A percentile compares a stretch with the other conserved stretches of the same genome.
Conservation (phyloP, 2,329 filamentous ascomycete genomes). For the Trichothecium sympodiale region DNA sequence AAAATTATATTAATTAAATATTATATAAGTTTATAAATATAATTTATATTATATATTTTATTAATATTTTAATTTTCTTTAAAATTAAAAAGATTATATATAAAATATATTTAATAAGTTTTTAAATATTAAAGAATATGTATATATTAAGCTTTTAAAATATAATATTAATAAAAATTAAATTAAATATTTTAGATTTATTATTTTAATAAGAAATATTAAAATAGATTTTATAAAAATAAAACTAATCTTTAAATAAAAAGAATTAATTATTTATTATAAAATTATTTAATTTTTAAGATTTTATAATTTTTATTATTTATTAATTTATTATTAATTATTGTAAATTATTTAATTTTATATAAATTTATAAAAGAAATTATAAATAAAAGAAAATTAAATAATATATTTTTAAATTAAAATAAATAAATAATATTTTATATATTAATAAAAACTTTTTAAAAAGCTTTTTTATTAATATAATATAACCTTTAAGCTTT, state of each 20-base stretch:
- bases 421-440: not conserved
- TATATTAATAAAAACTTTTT: not conserved
- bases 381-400: not conserved
- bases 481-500: too few species aligned
- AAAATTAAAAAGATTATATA: conserved; percentile 2
- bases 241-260: too few species aligned
- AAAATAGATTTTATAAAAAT: too few species aligned
- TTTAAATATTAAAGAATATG: conserved; percentile 1
- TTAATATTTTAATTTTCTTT: conserved; percentile 1
- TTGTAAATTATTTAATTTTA: not conserved
- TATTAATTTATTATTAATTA: not conserved
- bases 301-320: too few species aligned
- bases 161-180: too few species aligned
- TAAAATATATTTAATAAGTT: not conserved
- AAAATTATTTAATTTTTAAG: too few species aligned
- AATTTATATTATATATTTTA: not conserved
- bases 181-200: too few species aligned
- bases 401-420: not conserved
- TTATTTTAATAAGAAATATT: too few species aligned
- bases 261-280: too few species aligned
- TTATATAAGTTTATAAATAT: not conserved
- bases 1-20: too few species aligned
- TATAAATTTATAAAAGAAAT: not conserved
- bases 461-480: not conserved
- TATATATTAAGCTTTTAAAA: too few species aligned